phyloP scores from a whole-genome alignment of 768 basidiomycete species.

The Kwoniella bestiolae region DNA sequence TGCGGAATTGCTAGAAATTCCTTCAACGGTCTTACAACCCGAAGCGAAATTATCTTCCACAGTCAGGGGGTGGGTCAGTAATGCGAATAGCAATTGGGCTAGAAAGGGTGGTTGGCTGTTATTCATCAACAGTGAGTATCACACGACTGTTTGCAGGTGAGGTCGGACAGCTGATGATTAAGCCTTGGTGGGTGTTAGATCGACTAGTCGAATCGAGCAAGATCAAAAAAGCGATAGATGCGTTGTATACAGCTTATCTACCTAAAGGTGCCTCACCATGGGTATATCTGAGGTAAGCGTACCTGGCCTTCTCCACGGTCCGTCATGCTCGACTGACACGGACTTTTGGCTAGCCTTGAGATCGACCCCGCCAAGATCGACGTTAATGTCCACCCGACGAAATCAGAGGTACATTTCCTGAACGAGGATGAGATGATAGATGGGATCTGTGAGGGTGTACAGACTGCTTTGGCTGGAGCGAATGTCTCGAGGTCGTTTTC shows the following conservation, averaged over 20 bases:
- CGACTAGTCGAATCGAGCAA: slow-evolving; percentile 86
- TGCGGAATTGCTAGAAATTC: slow-evolving; percentile 67
- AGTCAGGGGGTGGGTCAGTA: slow-evolving; percentile 77
- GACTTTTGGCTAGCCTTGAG: slow-evolving; percentile 73
- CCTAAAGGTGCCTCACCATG: slow-evolving; percentile 90
- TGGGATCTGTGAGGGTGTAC: slow-evolving; percentile 72
- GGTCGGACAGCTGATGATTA: not conserved
- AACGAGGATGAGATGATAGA: slow-evolving; percentile 86
- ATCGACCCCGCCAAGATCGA: slow-evolving; percentile 88
- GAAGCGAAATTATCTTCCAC: slow-evolving; percentile 66
- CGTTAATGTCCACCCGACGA: slow-evolving; percentile 97
- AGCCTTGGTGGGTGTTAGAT: slow-evolving; percentile 62
- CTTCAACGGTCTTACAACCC: slow-evolving; percentile 34
- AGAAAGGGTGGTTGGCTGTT: slow-evolving; percentile 83
- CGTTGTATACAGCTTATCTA: slow-evolving; percentile 78
- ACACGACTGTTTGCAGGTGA: too few relatives aligned
- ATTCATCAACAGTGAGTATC: slow-evolving; percentile 94
- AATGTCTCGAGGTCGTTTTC: slow-evolving; percentile 59
- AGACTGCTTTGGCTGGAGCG: slow-evolving; percentile 64
- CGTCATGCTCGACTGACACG: too few relatives aligned
- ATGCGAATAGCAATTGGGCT: slow-evolving; percentile 78
- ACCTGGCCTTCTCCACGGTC: not conserved
- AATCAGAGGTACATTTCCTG: slow-evolving; percentile 89
- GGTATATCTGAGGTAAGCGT: slow-evolving; percentile 83
- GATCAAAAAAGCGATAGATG: slow-evolving; percentile 85